Percentiles rank a stretch among this genome's conserved stretches.
phyloP scores from a whole-genome alignment of 768 basidiomycete species.

The Mycena rebaudengoi region DNA sequence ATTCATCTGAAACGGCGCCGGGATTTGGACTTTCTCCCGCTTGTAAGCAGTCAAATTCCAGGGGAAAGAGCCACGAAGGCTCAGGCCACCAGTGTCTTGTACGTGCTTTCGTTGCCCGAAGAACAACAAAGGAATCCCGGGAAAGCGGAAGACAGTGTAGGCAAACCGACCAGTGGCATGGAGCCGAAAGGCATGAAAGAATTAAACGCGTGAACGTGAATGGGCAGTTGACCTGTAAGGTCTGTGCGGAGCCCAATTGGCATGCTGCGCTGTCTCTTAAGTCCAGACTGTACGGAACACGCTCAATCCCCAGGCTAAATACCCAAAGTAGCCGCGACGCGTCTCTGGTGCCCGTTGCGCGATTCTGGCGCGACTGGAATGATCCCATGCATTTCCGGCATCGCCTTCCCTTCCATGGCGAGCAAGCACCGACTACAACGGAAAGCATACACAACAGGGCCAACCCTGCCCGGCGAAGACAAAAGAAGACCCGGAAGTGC shows the following conservation, averaged over 20 bases:
- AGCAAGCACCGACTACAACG: constrained; percentile 1
- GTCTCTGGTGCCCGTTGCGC: constrained; percentile 24
- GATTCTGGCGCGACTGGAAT: not conserved
- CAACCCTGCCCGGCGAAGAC: constrained; percentile 11
- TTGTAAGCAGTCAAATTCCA: constrained; percentile 22
- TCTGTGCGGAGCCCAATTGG: constrained; percentile 21
- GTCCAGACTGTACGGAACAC: constrained; percentile 9
- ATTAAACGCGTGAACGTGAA: constrained; percentile 18
- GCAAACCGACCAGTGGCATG: constrained; percentile 10
- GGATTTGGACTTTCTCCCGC: constrained; percentile 27
- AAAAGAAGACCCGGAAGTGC: constrained; percentile 10
- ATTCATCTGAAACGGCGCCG: constrained; percentile 22
- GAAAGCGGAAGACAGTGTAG: constrained; percentile 5
- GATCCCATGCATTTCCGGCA: constrained; percentile 28
- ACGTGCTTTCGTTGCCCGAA: constrained; percentile 14
- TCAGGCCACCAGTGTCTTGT: constrained; percentile 21
- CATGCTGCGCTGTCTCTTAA: constrained; percentile 1
- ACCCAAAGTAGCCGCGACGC: constrained; percentile 27
- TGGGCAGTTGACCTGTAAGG: constrained; percentile 12
- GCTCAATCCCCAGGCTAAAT: constrained; percentile 14
- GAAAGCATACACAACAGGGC: constrained; percentile 21
- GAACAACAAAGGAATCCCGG: constrained; percentile 5
- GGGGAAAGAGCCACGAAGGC: constrained; percentile 25
- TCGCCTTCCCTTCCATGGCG: constrained; percentile 26
- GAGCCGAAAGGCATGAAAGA: constrained; percentile 14